Evolutionary conservation across 2,329 filamentous ascomycete species (phyloP).

Genomic region (Colletotrichum zoysiae): DNA sequence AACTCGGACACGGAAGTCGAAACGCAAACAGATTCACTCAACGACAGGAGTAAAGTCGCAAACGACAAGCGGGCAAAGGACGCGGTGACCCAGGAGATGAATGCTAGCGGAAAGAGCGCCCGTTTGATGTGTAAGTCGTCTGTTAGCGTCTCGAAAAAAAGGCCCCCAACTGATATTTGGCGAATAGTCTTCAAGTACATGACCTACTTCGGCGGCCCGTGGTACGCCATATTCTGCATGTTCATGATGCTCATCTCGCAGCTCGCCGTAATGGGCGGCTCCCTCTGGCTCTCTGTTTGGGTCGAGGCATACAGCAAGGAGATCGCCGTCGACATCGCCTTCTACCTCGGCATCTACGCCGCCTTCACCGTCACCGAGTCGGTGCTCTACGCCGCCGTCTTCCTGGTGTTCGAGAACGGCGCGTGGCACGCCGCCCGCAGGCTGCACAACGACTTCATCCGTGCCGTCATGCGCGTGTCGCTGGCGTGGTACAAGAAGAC

Average conservation of each 20-base stretch:
- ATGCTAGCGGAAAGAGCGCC: slow-evolving; percentile 58
- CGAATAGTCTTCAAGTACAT: slow-evolving; percentile 62
- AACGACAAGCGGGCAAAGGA: slow-evolving; percentile 55
- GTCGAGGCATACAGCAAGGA: slow-evolving; percentile 63
- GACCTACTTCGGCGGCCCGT: slow-evolving; percentile 61
- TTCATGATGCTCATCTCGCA: slow-evolving; percentile 56
- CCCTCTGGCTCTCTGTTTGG: slow-evolving; percentile 66
- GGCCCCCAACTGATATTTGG: slow-evolving; percentile 39
- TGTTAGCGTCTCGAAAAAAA: not conserved
- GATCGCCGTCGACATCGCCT: slow-evolving; percentile 59
- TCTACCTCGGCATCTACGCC: slow-evolving; percentile 67
- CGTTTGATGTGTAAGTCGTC: slow-evolving; percentile 58
- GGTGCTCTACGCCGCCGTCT: slow-evolving; percentile 56
- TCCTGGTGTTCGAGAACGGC: slow-evolving; percentile 65
- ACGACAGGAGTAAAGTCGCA: slow-evolving; percentile 50
- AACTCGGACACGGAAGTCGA: slow-evolving; percentile 48
- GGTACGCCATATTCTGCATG: slow-evolving; percentile 57
- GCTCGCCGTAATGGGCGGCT: slow-evolving; percentile 56
- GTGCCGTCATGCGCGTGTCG: slow-evolving; percentile 65
- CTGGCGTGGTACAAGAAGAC: slow-evolving; percentile 69
- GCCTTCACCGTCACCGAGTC: slow-evolving; percentile 59
- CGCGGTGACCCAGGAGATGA: slow-evolving; percentile 62
- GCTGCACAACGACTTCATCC: slow-evolving; percentile 66
- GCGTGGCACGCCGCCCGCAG: slow-evolving; percentile 67
- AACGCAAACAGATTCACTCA: slow-evolving; percentile 47